phyloP scores from a whole-genome alignment of 1,284 basidiomycete genomes.

The Tilletia setariae region DNA sequence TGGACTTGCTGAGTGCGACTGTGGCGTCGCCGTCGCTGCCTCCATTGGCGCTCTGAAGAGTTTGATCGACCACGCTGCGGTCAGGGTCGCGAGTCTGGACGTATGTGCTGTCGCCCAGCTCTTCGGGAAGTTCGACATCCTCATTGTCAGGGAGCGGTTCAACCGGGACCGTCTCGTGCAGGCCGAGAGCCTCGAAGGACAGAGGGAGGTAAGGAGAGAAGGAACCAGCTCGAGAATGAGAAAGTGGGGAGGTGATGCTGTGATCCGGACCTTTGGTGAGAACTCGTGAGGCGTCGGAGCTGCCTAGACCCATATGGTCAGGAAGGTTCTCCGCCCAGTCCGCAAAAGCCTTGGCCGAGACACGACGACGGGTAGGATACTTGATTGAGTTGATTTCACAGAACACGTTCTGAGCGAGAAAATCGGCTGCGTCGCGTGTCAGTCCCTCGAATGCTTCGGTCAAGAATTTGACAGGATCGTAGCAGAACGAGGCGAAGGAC shows the following conservation, averaged over 20 bases:
- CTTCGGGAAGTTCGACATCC: constrained; percentile 8
- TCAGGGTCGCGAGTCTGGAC: background rate
- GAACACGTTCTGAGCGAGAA: constrained; percentile 80
- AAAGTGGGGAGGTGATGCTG: constrained; percentile 11
- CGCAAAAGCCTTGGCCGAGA: constrained; percentile 79
- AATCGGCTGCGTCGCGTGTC: constrained; percentile 77
- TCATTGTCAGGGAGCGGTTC: background rate
- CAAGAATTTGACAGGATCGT: constrained; percentile 78
- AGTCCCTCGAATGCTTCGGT: constrained; percentile 87
- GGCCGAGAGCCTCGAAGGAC: background rate
- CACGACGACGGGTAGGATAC: constrained; percentile 57
- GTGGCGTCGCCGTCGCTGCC: background rate
- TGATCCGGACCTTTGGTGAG: constrained; percentile 1
- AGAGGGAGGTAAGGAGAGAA: constrained; percentile 4
- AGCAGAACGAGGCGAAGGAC: constrained; percentile 79
- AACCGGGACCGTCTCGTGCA: constrained; percentile 11
- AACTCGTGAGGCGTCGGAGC: background rate
- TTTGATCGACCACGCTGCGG: background rate
- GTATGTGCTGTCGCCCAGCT: constrained; percentile 12
- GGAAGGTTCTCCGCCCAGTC: constrained; percentile 79
- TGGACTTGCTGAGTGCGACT: background rate
- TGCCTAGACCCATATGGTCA: constrained; percentile 55
- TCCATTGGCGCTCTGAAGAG: background rate
- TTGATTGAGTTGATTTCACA: constrained; percentile 66
- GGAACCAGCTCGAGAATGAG: constrained; percentile 14